These are phyloP conservation scores for Blastocystis sp. DNA, from an alignment of 352 stramenopile genomes.

Conservation along the genomic window DNA sequence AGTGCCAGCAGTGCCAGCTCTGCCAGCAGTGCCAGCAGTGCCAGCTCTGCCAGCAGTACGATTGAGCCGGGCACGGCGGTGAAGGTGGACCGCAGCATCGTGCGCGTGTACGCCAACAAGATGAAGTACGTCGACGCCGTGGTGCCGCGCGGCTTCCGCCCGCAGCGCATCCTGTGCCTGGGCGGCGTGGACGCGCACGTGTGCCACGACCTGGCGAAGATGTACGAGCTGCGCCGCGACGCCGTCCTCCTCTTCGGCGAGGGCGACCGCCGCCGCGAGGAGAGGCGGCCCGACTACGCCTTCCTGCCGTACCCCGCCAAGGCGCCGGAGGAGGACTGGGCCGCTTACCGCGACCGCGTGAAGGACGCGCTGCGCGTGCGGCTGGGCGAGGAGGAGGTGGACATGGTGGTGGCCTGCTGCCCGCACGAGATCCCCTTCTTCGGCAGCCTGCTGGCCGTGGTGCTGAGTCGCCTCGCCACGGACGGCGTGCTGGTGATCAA, in stretches of 20 bases:
- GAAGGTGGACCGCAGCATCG: slow-evolving; percentile 44
- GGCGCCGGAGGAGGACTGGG: not conserved
- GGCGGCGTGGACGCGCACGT: slow-evolving; percentile 45
- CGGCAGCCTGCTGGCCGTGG: slow-evolving; percentile 12
- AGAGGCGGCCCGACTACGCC: not conserved
- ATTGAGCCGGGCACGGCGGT: not conserved
- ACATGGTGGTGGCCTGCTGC: slow-evolving; percentile 52
- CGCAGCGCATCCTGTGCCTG: slow-evolving; percentile 30
- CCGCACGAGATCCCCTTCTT: slow-evolving; percentile 47
- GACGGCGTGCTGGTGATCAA: slow-evolving; percentile 38
- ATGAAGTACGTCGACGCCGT: slow-evolving; percentile 59
- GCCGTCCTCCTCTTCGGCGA: slow-evolving; percentile 19
- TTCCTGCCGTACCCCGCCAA: not conserved
- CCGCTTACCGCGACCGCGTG: slow-evolving; percentile 3
- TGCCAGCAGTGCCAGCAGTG: no score
- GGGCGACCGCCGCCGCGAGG: slow-evolving; percentile 34
- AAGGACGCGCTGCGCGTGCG: not conserved
- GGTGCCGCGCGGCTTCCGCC: slow-evolving; percentile 47
- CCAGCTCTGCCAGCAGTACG: not conserved
- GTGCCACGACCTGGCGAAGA: slow-evolving; percentile 36
- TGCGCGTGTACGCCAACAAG: slow-evolving; percentile 59
- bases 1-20: no score
- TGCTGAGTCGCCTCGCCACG: slow-evolving; percentile 8
- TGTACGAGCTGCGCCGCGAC: slow-evolving; percentile 5
- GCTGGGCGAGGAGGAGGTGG: slow-evolving; percentile 1